A percentile compares a stretch with the other conserved stretches of the same genome.
Conservation (phyloP, 345 rosid species). For the Cardamine resedifolia region DNA sequence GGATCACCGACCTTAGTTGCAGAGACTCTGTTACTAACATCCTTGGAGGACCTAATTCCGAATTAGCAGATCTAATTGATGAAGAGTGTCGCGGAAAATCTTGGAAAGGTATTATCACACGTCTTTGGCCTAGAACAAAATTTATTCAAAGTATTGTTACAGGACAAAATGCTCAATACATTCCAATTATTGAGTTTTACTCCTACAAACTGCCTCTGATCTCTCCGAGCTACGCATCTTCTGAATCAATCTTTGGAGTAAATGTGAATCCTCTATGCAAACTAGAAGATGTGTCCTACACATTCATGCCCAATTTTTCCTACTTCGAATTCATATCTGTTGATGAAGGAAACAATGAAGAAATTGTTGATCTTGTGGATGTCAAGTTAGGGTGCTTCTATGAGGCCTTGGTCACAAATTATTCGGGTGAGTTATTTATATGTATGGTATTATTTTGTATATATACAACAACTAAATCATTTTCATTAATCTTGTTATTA, state of each 20-base stretch:
- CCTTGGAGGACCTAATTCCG: slow-evolving; percentile 40
- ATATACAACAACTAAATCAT: no score
- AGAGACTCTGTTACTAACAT: slow-evolving; percentile 34
- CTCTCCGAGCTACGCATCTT: slow-evolving; percentile 20
- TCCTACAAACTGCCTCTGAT: slow-evolving; percentile 40
- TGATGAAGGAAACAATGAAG: not conserved
- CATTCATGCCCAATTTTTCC: slow-evolving; percentile 58
- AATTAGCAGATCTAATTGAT: slow-evolving; percentile 48
- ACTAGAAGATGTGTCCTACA: slow-evolving; percentile 63
- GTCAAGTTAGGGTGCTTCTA: slow-evolving; percentile 61
- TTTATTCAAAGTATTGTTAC: slow-evolving; percentile 53
- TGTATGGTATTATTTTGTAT: no score
- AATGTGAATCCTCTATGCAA: slow-evolving; percentile 58
- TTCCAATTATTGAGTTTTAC: slow-evolving; percentile 57
- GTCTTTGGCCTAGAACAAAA: slow-evolving; percentile 62
- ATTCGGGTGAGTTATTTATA: slow-evolving; percentile 46
- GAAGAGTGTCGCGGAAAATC: slow-evolving; percentile 40
- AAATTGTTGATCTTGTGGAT: slow-evolving; percentile 50
- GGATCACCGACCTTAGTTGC: slow-evolving; percentile 57
- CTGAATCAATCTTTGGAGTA: slow-evolving; percentile 54
- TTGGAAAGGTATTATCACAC: slow-evolving; percentile 68
- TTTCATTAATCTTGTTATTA: no score
- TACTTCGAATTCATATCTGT: slow-evolving; percentile 64
- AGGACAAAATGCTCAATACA: slow-evolving; percentile 62
- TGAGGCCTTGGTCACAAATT: slow-evolving; percentile 63